phyloP scores from a whole-genome alignment of 2,329 filamentous ascomycete species.

The Aspergillus thermomutatus region DNA sequence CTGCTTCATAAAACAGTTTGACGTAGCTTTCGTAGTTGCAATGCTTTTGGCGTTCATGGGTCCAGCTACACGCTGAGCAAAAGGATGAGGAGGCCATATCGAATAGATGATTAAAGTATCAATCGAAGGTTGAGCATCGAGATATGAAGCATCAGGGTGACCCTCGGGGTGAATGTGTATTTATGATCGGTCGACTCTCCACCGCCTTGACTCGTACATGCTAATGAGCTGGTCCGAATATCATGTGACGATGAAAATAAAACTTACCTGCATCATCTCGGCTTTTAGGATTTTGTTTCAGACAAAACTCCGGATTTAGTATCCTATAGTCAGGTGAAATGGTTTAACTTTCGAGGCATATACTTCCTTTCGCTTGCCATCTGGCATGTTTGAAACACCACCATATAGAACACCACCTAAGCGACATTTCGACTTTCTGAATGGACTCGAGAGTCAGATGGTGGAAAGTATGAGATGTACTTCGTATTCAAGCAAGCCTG shows the following conservation, averaged over 20 bases:
- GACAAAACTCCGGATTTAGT: neutral
- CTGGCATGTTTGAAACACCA: neutral
- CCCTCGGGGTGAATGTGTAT: too few species aligned
- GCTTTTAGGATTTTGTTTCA: neutral
- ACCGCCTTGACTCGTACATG: too few species aligned
- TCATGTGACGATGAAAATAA: too few species aligned
- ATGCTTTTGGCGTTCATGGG: constrained; percentile 9
- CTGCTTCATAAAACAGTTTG: constrained; percentile 20
- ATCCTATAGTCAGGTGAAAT: neutral
- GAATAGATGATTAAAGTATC: too few species aligned
- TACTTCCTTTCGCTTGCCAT: neutral
- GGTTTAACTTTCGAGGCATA: neutral
- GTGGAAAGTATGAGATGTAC: neutral
- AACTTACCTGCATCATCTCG: too few species aligned
- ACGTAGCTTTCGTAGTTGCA: constrained; percentile 17
- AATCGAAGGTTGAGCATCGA: too few species aligned
- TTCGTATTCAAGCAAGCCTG: neutral
- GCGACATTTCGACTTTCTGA: neutral
- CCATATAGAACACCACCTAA: neutral
- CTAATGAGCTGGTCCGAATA: too few species aligned
- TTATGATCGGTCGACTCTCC: too few species aligned
- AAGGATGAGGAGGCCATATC: too few species aligned
- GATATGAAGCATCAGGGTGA: too few species aligned
- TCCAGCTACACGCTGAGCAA: constrained; percentile 16
- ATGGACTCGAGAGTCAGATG: neutral